Base-by-base conservation (phyloP, 2,329 filamentous ascomycete species). In the Colletotrichum liaoningense region DNA sequence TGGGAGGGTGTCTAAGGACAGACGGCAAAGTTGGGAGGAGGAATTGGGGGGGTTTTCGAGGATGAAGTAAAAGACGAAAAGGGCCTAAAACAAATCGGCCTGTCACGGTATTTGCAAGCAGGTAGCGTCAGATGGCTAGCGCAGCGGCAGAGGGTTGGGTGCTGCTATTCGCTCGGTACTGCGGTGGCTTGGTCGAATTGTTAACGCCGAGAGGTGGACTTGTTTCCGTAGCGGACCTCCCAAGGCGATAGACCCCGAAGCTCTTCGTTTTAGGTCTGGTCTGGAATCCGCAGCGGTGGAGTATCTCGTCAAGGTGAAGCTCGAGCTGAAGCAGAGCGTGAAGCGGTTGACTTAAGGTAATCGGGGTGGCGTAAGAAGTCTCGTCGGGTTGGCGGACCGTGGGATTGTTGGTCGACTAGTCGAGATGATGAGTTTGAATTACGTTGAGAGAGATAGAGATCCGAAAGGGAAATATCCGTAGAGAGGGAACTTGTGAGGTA, bases 151-250 rank as follows among this genome's bases (percentile, higher is more conserved):
- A 49, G n/a, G 49, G 59, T 12, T 42, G 68, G 46, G 30, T 55
- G 38, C 65, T 74, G 63, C 58, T 55, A 74, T 67, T 68, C 63
- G 72, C 57, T 74, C 69, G 68, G 68, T 46, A 74, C n/a, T 42
- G 28, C 26, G 35, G 63, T 72, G 72, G 72, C 72, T 65, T 74
- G 67, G 68, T 67, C n/a, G 68, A 58, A 24, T 24, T 52, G 12
- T 63, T 63, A 74, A 74, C 56, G 68, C 72, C 72, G 57, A 59
- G 49, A 42, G 64, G 60, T 42, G 55, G 58, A 57, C 30, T 33
- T 30, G 55, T 60, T 33, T 58, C n/a, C 35, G 59, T 49, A 64
- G 42, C 38, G 30, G 38, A 60, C 55, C 60, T 60, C 33, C 42
- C 30, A 62, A 55, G 52, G 58, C 33, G 24, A 55, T 67, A 73